Evolutionary conservation across 768 basidiomycete species (phyloP), one percentile per base, ranked within the genome.

Genomic region (Filobasidium floriforme): DNA sequence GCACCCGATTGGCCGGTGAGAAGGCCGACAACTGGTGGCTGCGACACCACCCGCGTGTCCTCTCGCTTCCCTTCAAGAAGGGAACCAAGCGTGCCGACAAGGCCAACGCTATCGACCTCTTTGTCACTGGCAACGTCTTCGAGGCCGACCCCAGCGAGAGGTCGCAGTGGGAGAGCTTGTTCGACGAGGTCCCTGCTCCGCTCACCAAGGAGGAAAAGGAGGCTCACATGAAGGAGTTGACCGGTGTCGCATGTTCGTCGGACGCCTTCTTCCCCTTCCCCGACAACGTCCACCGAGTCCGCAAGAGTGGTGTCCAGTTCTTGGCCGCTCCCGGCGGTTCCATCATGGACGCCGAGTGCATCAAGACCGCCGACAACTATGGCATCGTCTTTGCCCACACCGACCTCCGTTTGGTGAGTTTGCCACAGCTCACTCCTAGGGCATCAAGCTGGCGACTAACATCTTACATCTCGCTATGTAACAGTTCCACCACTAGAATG

Each of bases 11-110:
- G 54, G 96, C 96, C 1, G 96, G 96, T 2, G 85, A 87, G 61
- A 98, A 99, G 80, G 92, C 94, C n/a, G 96, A 99, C 80, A 84
- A 92, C 70, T 99, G 96, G 96, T 98, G 96, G 94, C 84, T 98
- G 63, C 88, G 96, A 14, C 92, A 98, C 81, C 92, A 98, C 80
- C 88, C 93, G 1, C 87, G 89, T 55, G 94, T 96, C 52, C 87
- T 97, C 68, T 82, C 84, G 3, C 85, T 99, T 26, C 90, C 94
- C 1, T 99, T 97, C 85, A 97, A 94, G 78, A 92, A 92, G 76
- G 93, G 93, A 51, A 88, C 90, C 71, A 98, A 98, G 83, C 87
- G 96, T 61, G 92, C 96, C 1, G 96, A 99, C 73, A 97, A 96
- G 80, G 91, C 94, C 40, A 98, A 98, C 80, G 96, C 92, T 43